A percentile compares a stretch with the other conserved stretches of the same genome.
These are phyloP conservation scores for Cucurbita ficifolia DNA, from an alignment of 306 rosid species.

Conservation along the genomic window DNA sequence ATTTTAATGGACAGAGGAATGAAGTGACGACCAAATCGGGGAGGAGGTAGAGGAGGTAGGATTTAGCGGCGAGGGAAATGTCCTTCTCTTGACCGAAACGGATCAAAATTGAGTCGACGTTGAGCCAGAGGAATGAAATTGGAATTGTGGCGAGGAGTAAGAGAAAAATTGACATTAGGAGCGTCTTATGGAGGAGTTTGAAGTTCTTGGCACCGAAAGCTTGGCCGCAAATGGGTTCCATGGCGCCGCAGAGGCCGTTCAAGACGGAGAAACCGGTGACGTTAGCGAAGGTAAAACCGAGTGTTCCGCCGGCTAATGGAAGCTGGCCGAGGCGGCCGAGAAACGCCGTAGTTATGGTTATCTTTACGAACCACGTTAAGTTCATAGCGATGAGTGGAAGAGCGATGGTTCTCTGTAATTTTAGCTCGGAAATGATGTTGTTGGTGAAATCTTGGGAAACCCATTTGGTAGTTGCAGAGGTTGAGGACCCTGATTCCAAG, in stretches of 20 bases:
- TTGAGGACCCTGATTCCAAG: slow-evolving; percentile 11
- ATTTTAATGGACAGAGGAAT: slow-evolving; percentile 56
- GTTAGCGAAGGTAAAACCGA: slow-evolving; percentile 81
- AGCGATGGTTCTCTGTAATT: slow-evolving; percentile 34
- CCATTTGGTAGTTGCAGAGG: slow-evolving; percentile 13
- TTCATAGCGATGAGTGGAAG: slow-evolving; percentile 71
- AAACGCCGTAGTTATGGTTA: slow-evolving; percentile 66
- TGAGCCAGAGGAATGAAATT: slow-evolving; percentile 67
- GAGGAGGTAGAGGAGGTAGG: slow-evolving; percentile 40
- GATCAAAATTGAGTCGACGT: slow-evolving; percentile 54
- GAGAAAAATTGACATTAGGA: slow-evolving; percentile 48
- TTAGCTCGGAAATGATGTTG: slow-evolving; percentile 35
- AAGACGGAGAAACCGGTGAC: slow-evolving; percentile 83
- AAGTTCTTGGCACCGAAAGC: slow-evolving; percentile 71
- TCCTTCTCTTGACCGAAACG: slow-evolving; percentile 59
- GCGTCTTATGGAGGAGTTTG: slow-evolving; percentile 71
- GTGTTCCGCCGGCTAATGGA: slow-evolving; percentile 59
- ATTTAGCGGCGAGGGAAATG: slow-evolving; percentile 37
- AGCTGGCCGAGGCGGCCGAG: slow-evolving; percentile 68
- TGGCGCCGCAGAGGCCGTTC: slow-evolving; percentile 66
- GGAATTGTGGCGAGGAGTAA: slow-evolving; percentile 44
- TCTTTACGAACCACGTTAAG: slow-evolving; percentile 65
- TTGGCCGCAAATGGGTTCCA: slow-evolving; percentile 95
- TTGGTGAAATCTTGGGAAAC: slow-evolving; percentile 3
- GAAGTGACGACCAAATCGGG: slow-evolving; percentile 60